A percentile compares a stretch with the other conserved stretches of the same genome.
phyloP scores from a whole-genome alignment of 163 green algal genomes.

The Scenedesmus sp. region DNA sequence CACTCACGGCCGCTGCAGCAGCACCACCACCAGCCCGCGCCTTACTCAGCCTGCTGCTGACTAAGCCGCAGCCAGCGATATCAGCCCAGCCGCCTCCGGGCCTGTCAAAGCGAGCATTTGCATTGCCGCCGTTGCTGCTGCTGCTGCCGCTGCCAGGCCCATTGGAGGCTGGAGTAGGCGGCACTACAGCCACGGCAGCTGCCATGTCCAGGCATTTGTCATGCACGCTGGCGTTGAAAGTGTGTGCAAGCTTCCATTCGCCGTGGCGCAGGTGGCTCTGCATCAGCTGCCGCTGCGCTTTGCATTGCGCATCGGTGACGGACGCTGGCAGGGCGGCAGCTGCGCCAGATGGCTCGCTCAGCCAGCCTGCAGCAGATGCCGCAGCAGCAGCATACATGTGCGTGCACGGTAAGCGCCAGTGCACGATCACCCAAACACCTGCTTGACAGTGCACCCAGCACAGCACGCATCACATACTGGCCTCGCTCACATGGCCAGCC shows the following conservation, averaged over 20 bases:
- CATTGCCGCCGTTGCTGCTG: neutral
- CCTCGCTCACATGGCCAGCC: neutral
- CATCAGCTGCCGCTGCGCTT: slow-evolving; percentile 33
- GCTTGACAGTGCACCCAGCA: no score
- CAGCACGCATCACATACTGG: no score
- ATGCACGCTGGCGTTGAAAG: neutral
- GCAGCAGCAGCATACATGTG: neutral
- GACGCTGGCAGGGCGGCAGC: neutral
- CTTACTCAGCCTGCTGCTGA: neutral
- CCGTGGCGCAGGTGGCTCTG: neutral
- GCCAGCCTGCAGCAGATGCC: neutral
- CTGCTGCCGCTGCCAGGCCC: neutral
- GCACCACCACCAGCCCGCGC: neutral
- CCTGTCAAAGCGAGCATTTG: neutral
- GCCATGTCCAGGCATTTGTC: slow-evolving; percentile 10
- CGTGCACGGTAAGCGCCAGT: neutral
- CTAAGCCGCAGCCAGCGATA: neutral
- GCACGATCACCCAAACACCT: no score
- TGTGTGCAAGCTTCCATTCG: slow-evolving; percentile 2
- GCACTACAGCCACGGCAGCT: slow-evolving; percentile 16
- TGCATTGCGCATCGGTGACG: slow-evolving; percentile 24
- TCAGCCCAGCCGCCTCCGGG: neutral
- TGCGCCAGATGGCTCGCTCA: neutral
- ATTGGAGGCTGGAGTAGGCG: neutral
- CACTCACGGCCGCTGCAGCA: neutral